These are phyloP conservation scores for Venturia nashicola DNA, from an alignment of 2,329 filamentous ascomycete species.

Conservation along the genomic window DNA sequence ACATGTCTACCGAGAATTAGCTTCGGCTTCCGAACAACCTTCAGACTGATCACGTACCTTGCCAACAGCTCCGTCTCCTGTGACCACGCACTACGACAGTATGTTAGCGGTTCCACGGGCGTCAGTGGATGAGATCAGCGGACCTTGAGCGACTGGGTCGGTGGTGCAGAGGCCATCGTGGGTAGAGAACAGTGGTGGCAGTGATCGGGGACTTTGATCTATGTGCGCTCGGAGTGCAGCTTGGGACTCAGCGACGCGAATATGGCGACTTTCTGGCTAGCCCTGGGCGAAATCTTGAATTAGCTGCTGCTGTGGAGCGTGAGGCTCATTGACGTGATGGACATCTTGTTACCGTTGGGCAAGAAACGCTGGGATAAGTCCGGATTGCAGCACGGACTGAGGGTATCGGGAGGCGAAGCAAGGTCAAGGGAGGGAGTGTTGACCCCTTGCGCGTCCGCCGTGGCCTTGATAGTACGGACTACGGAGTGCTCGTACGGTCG, in stretches of 20 bases:
- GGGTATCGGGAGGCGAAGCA: not conserved
- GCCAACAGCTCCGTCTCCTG: conserved; percentile 96
- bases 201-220: not conserved
- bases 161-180: conserved; percentile 63
- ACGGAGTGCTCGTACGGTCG: too few relatives aligned
- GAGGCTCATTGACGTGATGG: conserved; percentile 1
- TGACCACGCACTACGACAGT: conserved; percentile 74
- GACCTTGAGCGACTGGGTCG: conserved; percentile 87
- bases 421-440: not conserved
- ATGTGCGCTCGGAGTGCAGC: not conserved
- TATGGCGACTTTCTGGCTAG: not conserved
- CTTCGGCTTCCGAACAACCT: conserved; percentile 17
- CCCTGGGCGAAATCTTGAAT: not conserved
- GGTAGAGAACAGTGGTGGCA: not conserved
- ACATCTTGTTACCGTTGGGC: not conserved
- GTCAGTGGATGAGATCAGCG: conserved; percentile 9
- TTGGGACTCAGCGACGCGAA: not conserved
- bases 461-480: not conserved
- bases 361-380: not conserved
- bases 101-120: conserved; percentile 9
- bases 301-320: conserved; percentile 1
- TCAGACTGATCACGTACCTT: conserved; percentile 52
- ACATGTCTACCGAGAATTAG: conserved; percentile 60
- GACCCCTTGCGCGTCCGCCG: not conserved
- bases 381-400: not conserved